Evolutionary conservation across 2,329 filamentous ascomycete genomes (phyloP).

Genomic region (Paecilomyces sp.): DNA sequence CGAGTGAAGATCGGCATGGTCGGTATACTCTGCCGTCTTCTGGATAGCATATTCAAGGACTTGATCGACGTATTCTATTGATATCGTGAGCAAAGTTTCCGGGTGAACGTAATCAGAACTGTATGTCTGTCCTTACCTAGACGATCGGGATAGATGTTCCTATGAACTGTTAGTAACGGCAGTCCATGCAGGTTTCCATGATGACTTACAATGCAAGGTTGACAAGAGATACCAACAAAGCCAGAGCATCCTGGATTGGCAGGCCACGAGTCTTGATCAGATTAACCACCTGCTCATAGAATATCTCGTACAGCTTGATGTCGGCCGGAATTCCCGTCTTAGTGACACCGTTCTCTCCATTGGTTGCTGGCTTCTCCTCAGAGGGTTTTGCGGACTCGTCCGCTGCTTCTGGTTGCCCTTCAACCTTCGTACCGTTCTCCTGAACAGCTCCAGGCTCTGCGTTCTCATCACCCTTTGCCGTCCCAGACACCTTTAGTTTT

Average conservation of each 20-base stretch:
- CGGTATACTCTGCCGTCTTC: constrained; percentile 82
- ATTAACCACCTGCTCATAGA: constrained; percentile 88
- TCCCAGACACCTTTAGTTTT: constrained; percentile 60
- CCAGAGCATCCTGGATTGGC: constrained; percentile 90
- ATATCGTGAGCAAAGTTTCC: neutral
- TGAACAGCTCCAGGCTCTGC: constrained; percentile 22
- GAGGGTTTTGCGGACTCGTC: constrained; percentile 13
- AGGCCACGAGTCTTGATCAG: constrained; percentile 84
- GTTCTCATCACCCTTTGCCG: constrained; percentile 43
- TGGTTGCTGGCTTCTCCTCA: constrained; percentile 22
- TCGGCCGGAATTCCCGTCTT: constrained; percentile 46
- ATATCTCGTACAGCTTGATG: constrained; percentile 87
- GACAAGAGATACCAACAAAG: constrained; percentile 82
- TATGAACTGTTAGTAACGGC: constrained; percentile 10
- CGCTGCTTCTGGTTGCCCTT: constrained; percentile 17
- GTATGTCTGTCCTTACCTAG: constrained; percentile 36
- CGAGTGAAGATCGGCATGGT: constrained; percentile 92
- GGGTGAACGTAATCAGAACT: neutral
- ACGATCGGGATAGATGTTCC: constrained; percentile 85
- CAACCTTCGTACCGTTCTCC: constrained; percentile 26
- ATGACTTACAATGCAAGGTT: constrained; percentile 68
- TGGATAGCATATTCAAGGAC: constrained; percentile 79
- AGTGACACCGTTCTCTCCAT: constrained; percentile 27
- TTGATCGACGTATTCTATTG: constrained; percentile 83
- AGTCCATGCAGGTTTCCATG: neutral